phyloP scores from a whole-genome alignment of 345 rosid genomes.

The Ceriops decandra region DNA sequence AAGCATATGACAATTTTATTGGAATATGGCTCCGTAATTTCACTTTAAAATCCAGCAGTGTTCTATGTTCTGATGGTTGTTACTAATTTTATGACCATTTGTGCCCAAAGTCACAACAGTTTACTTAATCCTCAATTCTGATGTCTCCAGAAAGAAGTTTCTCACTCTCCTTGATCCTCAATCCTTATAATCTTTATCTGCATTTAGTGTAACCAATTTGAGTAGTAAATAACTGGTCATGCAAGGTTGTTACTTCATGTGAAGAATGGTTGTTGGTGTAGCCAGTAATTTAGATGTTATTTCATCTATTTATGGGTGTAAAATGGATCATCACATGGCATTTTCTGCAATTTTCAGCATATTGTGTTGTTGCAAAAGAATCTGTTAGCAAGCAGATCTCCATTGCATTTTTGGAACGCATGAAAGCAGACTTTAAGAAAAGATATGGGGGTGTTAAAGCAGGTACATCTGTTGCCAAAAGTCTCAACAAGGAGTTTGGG shows the following conservation, averaged over 20 bases:
- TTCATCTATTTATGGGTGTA: neutral
- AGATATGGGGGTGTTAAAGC: constrained; percentile 96
- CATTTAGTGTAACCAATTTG: too few relatives aligned
- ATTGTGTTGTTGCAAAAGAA: constrained; percentile 96
- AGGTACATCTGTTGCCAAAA: constrained; percentile 84
- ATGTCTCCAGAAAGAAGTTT: too few relatives aligned
- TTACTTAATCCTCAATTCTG: too few relatives aligned
- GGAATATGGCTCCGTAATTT: too few relatives aligned
- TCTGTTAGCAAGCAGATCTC: constrained; percentile 88
- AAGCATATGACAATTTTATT: too few relatives aligned
- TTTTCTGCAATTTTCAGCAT: constrained; percentile 49
- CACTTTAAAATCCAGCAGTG: too few relatives aligned
- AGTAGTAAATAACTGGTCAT: neutral
- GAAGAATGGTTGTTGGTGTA: neutral
- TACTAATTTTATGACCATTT: too few relatives aligned
- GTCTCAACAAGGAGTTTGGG: constrained; percentile 97
- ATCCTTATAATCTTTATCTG: too few relatives aligned
- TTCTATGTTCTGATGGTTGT: too few relatives aligned
- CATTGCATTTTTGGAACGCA: constrained; percentile 82
- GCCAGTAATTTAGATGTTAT: neutral
- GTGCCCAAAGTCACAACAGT: too few relatives aligned
- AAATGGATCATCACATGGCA: too few relatives aligned
- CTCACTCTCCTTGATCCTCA: too few relatives aligned
- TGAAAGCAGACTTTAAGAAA: constrained; percentile 88
- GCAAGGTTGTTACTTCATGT: neutral